These are phyloP conservation scores for Coemansia sp. DNA, from an alignment of 192 early-diverging fungal genomes.

Conservation along the genomic window DNA sequence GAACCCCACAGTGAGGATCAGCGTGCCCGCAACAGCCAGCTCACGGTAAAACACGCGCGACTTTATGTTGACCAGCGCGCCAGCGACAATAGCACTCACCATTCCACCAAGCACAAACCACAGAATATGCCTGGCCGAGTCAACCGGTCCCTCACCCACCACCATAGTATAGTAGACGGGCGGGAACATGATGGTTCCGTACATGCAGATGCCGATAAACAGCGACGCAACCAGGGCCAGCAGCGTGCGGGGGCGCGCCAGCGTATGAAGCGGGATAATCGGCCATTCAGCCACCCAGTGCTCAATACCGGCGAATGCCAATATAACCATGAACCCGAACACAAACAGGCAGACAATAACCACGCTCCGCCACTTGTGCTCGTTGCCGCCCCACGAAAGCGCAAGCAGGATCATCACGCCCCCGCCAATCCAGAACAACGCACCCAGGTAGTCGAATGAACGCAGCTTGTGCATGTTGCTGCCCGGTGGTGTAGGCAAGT, in stretches of 20 bases:
- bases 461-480: conserved; percentile 28
- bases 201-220: conserved; percentile 42
- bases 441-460: conserved; percentile 56
- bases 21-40: conserved; percentile 31
- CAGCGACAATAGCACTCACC: conserved; percentile 18
- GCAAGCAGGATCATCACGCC: conserved; percentile 53
- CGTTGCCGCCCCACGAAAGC: conserved; percentile 56
- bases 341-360: conserved; percentile 49
- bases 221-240: conserved; percentile 23
- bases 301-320: conserved; percentile 56
- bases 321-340: conserved; percentile 23
- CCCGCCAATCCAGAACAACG: conserved; percentile 46
- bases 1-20: conserved; percentile 33
- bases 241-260: conserved; percentile 30
- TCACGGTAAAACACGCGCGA: conserved; percentile 32
- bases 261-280: conserved; percentile 46
- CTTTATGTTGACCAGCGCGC: conserved; percentile 20
- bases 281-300: conserved; percentile 59
- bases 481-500: conserved; percentile 47
- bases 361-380: conserved; percentile 50
- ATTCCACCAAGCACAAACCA: conserved; percentile 32
- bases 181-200: conserved; percentile 47
- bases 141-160: conserved; percentile 10
- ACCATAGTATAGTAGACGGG: conserved; percentile 45
- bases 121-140: conserved; percentile 26